Percentiles rank a stretch among this genome's conserved stretches.
Evolutionary conservation across 1,284 basidiomycete genomes (phyloP).

Genomic region (Rhodotorula sp.): DNA sequence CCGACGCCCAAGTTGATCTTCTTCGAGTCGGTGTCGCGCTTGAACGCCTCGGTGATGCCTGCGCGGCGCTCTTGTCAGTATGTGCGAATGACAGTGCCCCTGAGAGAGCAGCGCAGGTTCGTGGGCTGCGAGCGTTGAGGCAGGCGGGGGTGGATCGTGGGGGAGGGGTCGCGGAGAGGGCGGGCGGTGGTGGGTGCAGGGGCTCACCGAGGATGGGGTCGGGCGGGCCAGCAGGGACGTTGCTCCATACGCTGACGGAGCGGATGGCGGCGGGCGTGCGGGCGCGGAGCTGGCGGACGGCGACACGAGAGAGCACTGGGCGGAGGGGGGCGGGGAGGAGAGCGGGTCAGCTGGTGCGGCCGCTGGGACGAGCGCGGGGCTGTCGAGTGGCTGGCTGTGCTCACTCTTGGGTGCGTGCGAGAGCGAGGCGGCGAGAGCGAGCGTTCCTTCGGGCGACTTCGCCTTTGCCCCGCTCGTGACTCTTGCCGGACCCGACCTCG

Average conservation of each 20-base stretch:
- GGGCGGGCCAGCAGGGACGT: constrained; percentile 83
- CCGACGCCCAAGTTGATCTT: constrained; percentile 93
- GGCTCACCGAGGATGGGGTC: constrained; percentile 85
- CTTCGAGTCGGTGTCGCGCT: constrained; percentile 81
- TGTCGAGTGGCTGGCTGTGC: too few relatives aligned
- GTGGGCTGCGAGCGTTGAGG: not conserved
- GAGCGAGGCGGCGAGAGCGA: too few relatives aligned
- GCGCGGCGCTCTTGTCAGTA: not conserved
- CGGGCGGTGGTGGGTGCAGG: not conserved
- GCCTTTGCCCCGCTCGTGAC: too few relatives aligned
- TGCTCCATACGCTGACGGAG: constrained; percentile 71
- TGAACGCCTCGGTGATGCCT: constrained; percentile 92
- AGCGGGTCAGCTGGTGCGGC: too few relatives aligned
- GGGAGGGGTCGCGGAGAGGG: not conserved
- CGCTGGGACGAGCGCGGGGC: too few relatives aligned
- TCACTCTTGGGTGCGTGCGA: too few relatives aligned
- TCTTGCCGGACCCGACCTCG: too few relatives aligned
- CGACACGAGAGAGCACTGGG: constrained; percentile 26
- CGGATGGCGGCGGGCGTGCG: constrained; percentile 13
- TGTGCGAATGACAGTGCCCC: not conserved
- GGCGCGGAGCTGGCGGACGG: constrained; percentile 20
- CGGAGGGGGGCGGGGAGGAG: too few relatives aligned
- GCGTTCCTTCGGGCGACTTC: too few relatives aligned
- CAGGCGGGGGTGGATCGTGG: not conserved
- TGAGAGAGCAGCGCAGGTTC: not conserved